Evolutionary conservation across 2,329 filamentous ascomycete genomes (phyloP), one percentile per base, ranked within the genome.

Genomic region (Fusarium sp.): DNA sequence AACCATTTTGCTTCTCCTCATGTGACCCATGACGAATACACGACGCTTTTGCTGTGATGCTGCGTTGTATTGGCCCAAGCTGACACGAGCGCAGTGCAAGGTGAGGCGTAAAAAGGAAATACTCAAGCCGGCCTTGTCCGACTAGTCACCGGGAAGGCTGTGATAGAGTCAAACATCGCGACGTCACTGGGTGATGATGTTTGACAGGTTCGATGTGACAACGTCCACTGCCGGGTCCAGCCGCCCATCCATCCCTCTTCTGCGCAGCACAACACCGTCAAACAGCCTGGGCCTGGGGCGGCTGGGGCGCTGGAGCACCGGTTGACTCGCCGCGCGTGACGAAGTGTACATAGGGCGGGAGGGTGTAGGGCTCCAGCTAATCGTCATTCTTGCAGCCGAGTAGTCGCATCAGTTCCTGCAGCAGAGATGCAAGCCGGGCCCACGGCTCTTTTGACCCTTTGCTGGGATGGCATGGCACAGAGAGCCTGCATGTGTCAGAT

Each of bases 401-500:
- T 40, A 67, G 34, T 60, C 55, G 50, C 68, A 70, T 62, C 68
- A 70, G 68, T 70, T 70, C 68, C 68, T 70, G 68, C 68, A 70
- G 68, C 64, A 62, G 56, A 64, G 63, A 70, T 68, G 68, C 64
- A 70, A 70, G 64, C 53, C 42, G 63, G 56, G 57, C 57, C 57
- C 57, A 59, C 34, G 57, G 34, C 31, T 50, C 44, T 23, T 14
- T 33, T 31, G 34, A 23, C 46, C 57, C 18, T 59, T 29, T 14
- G 18, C 40, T 40, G 36, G 36, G 40, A 23, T 31, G 44, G 36
- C n/a, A 70, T 65, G 68, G 64, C 59, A 49, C 54, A 50, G 62
- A 46, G 40, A 69, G 55, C 57, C 59, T 73, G 70, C 70, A 73
- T 59, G 60, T 72, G 64, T 67, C 62, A 71, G 67, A 73, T 69